Evolutionary conservation across 2,329 filamentous ascomycete species (phyloP), one percentile per base, ranked within the genome.

Genomic region (Botrytis porri): DNA sequence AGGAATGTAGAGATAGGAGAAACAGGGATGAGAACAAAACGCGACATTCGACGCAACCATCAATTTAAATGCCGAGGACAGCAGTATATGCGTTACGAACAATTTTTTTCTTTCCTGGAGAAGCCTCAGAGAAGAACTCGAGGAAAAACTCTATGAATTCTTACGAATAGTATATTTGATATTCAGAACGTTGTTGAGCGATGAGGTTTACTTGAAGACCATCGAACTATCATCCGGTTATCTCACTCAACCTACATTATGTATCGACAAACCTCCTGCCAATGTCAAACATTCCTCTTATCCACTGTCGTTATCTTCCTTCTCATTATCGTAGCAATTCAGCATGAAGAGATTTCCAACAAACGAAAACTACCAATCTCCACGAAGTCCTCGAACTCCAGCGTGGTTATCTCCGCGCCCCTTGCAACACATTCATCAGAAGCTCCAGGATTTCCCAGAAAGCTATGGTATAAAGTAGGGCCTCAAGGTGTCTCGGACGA

Each of bases 391-490:
- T 37, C 12, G 1, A 48, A 65, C 29, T 25, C 63, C 0, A 39
- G 20, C 12, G 5, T 16, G 3, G 32, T 48, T 8, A 65, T 29
- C 22, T 32, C 41, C 20, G 20, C 41, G 1, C 29, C 41, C 14
- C 29, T 65, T 7, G 41, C 62, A 29, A 65, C 62, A 25, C 20
- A 48, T 48, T 9, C 29, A n/a, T 25, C 63, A 9, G 35, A 10
- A 48, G 6, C 63, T n/a, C 10, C 41, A 37, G 6, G 4, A 3
- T 65, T 65, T 64, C 78, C 82, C 10, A 77, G 80, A 71, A 81
- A 78, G 32, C 74, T 83, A 39, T 83, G 82, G 83, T 83, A 83
- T 74, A 84, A 84, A 72, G 74, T 83, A 7, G 82, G 81, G 0
- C 80, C 81, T 0, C 80, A 78, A 32, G 83, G 82, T 16, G 73